A percentile compares a stretch with the other conserved stretches of the same genome.
These are phyloP conservation scores for Candida broadrunensis DNA, from an alignment of 805 yeast genomes.

Conservation along the genomic window DNA sequence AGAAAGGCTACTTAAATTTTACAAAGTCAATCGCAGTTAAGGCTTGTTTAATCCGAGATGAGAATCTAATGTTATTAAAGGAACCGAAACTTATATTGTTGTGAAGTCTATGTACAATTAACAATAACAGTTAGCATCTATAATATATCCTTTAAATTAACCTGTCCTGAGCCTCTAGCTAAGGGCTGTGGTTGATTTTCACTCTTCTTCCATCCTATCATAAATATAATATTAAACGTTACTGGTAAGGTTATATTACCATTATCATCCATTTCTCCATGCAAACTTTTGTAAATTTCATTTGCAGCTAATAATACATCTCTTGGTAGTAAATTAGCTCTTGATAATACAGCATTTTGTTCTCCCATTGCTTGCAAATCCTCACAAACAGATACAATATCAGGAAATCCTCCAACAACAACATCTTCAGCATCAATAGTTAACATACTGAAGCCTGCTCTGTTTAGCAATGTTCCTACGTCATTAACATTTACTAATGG, in stretches of 20 bases:
- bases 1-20: too few relatives aligned
- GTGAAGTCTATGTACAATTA: not conserved
- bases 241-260: slow-evolving; percentile 61
- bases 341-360: slow-evolving; percentile 63
- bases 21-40: too few relatives aligned
- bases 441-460: slow-evolving; percentile 74
- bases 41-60: too few relatives aligned
- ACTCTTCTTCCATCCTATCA: slow-evolving; percentile 88
- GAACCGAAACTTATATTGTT: too few relatives aligned
- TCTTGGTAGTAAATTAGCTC: slow-evolving; percentile 38
- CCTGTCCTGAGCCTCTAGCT: slow-evolving; percentile 67
- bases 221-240: slow-evolving; percentile 71
- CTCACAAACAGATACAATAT: slow-evolving; percentile 59
- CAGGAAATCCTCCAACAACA: slow-evolving; percentile 72
- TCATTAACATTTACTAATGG: slow-evolving; percentile 80
- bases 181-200: slow-evolving; percentile 69
- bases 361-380: slow-evolving; percentile 86
- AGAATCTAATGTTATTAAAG: too few relatives aligned
- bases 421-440: slow-evolving; percentile 85
- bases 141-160: slow-evolving; percentile 64
- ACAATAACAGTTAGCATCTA: slow-evolving; percentile 2
- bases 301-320: slow-evolving; percentile 75
- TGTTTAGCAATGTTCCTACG: slow-evolving; percentile 67
- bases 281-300: slow-evolving; percentile 67
- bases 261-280: slow-evolving; percentile 56